Evolutionary conservation across 2,329 filamentous ascomycete species (phyloP).

Genomic region (Nigrospora osmanthi): DNA sequence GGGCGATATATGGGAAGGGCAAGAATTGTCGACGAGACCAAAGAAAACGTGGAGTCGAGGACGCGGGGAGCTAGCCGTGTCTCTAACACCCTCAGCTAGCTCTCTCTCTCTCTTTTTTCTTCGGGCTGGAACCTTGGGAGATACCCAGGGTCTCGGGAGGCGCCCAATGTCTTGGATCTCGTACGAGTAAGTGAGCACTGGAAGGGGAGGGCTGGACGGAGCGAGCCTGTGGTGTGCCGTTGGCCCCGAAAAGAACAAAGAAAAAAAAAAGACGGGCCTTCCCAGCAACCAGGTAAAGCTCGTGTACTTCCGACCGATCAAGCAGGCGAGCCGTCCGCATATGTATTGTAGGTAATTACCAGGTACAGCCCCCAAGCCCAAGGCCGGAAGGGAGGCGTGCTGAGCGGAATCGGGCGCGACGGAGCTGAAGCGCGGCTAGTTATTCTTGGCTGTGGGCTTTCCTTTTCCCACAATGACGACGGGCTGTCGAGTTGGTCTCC

Average conservation of each 20-base stretch:
- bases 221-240: constrained; percentile 15
- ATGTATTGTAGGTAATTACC: neutral
- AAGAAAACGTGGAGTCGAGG: constrained; percentile 5
- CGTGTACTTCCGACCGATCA: constrained; percentile 1
- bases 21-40: constrained; percentile 10
- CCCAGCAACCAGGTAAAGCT: neutral
- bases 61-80: constrained; percentile 8
- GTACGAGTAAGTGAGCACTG: constrained; percentile 9
- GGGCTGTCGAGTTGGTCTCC: neutral
- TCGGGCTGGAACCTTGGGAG: neutral
- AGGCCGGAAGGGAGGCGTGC: neutral
- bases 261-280: neutral
- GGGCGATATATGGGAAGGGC: constrained; percentile 6
- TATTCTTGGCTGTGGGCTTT: neutral
- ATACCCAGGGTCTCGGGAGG: constrained; percentile 13
- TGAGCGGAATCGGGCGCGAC: neutral
- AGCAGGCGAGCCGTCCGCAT: constrained; percentile 1
- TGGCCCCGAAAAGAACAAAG: constrained; percentile 6
- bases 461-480: neutral
- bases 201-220: constrained; percentile 12
- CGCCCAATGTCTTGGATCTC: constrained; percentile 16
- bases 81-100: constrained; percentile 5
- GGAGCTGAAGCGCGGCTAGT: neutral
- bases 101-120: neutral
- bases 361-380: neutral